These are phyloP conservation scores for Hypholoma sublateritium DNA, from an alignment of 768 basidiomycete species.

Conservation along the genomic window DNA sequence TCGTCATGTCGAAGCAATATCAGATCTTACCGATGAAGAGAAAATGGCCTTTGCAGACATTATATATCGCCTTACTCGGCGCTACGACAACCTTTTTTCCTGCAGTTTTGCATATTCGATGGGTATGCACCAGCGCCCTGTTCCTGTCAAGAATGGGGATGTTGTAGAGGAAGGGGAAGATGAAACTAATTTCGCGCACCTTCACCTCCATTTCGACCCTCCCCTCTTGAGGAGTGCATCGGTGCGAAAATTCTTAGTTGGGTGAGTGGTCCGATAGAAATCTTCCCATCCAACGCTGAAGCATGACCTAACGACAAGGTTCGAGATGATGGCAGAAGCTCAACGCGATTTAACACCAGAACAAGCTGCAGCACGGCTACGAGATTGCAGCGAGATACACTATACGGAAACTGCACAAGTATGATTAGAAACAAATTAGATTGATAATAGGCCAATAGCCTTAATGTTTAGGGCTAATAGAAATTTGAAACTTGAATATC, in stretches of 20 bases:
- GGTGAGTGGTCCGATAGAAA: constrained; percentile 44
- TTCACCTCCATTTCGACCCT: constrained; percentile 87
- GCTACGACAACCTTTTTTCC: constrained; percentile 78
- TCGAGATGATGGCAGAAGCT: constrained; percentile 87
- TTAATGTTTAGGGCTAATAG: neutral
- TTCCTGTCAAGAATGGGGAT: constrained; percentile 35
- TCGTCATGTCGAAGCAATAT: constrained; percentile 75
- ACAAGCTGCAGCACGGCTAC: constrained; percentile 71
- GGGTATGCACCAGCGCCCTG: constrained; percentile 88
- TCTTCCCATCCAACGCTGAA: constrained; percentile 3
- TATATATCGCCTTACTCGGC: constrained; percentile 61
- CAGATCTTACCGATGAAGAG: constrained; percentile 60
- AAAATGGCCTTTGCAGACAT: constrained; percentile 62
- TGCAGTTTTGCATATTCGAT: constrained; percentile 94
- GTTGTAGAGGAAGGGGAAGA: constrained; percentile 39
- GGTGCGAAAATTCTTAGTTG: constrained; percentile 88
- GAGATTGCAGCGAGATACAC: constrained; percentile 56
- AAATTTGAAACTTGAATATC: neutral
- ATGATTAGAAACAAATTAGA: neutral
- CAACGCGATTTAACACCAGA: constrained; percentile 91
- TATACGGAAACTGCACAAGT: constrained; percentile 38
- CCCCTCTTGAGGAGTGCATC: constrained; percentile 81
- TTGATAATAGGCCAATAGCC: neutral
- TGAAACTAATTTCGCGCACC: constrained; percentile 62
- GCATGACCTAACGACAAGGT: constrained; percentile 40